phyloP scores from a whole-genome alignment of 192 early-diverging fungal species.

The Chytriomyces sp. region DNA sequence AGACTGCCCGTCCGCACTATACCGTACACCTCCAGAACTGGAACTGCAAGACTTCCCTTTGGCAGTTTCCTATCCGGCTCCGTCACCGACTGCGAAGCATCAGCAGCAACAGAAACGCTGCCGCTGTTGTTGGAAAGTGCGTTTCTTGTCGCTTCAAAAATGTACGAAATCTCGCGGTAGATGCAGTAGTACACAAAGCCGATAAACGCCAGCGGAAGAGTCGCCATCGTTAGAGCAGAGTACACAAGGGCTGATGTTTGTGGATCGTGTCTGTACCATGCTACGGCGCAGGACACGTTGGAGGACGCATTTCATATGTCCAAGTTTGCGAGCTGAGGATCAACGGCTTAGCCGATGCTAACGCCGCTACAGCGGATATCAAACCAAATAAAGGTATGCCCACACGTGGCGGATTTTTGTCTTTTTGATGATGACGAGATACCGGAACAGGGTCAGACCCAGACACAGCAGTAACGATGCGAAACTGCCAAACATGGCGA shows the following conservation, averaged over 20 bases:
- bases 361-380: neutral
- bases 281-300: neutral
- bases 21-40: too few species aligned
- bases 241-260: neutral
- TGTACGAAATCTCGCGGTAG: neutral
- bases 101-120: too few species aligned
- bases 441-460: neutral
- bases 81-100: too few species aligned
- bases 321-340: neutral
- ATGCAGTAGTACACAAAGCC: slow-evolving; percentile 1
- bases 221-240: neutral
- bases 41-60: too few species aligned
- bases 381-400: neutral
- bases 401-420: neutral
- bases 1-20: too few species aligned
- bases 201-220: neutral
- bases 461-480: neutral
- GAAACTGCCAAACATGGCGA: neutral
- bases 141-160: neutral
- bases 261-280: neutral
- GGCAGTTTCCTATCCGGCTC: too few species aligned
- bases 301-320: neutral
- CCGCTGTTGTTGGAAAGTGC: neutral
- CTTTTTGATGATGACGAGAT: slow-evolving; percentile 1
- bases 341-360: neutral